Evolutionary conservation across 768 basidiomycete genomes (phyloP), one percentile per base, ranked within the genome.

Genomic region (Mycena amicta): DNA sequence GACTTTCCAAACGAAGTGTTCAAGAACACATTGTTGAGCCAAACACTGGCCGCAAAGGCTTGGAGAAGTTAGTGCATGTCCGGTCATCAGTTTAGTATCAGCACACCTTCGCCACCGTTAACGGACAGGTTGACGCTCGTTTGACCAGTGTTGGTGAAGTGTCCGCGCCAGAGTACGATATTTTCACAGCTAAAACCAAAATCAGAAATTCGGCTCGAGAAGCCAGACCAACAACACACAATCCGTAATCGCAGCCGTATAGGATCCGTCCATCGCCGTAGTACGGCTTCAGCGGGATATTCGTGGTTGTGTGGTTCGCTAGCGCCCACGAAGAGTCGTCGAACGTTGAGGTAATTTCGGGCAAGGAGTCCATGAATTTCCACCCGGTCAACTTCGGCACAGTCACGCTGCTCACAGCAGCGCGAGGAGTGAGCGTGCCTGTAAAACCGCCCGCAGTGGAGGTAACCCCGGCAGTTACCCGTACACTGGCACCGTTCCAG

Each of bases 241-340:
- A 94, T 55, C 85, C 89, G 71, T 94, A 94, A 70, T 93, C 92
- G 66, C 90, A 93, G 1, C 90, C 92, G 70, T 91, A 93, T n/a
- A 94, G 73, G 20, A 92, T 75, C 46, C 88, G 75, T 2, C 89
- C 89, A 61, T 91, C 88, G 1, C 89, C 89, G 63, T 89, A 90
- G 60, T 81, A 74, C 12, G 88, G 88, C 67, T 86, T 84, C 45
- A 77, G 77, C 4, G 89, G 87, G 56, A 88, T 85, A 62, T 89
- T 91, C 27, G 92, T 92, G 22, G 76, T 78, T 27, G 80, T 89
- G 61, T 85, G 86, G 65, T 90, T 78, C 20, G 89, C 92, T 50
- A 78, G 65, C 5, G 75, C 76, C 92, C 91, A 94, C 8, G 60
- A 57, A 1, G 72, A 68, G 69, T 94, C 92, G 61, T 84, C 81